phyloP scores from a whole-genome alignment of 192 early-diverging fungal species.

The Entomortierella beljakovae region DNA sequence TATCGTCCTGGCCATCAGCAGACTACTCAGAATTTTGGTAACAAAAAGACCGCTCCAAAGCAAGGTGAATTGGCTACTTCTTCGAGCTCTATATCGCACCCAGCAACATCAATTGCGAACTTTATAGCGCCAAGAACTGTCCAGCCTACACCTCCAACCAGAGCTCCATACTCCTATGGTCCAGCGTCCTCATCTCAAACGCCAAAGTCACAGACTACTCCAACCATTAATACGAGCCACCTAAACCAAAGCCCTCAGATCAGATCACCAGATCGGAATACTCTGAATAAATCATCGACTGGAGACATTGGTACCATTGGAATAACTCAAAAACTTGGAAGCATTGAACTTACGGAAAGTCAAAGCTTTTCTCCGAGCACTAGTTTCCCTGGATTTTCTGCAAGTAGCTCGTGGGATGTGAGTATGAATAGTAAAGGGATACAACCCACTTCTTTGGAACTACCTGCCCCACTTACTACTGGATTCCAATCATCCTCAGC shows the following conservation, averaged over 20 bases:
- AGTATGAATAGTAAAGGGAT: conserved; percentile 19
- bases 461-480: conserved; percentile 20
- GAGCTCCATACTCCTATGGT: conserved; percentile 43
- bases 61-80: conserved; percentile 20
- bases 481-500: conserved; percentile 33
- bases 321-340: conserved; percentile 30
- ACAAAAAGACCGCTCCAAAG: conserved; percentile 20
- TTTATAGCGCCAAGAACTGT: conserved; percentile 41
- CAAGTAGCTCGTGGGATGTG: conserved; percentile 32
- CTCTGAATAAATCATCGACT: conserved; percentile 1
- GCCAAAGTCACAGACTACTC: conserved; percentile 9
- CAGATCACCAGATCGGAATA: conserved; percentile 7
- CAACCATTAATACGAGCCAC: conserved; percentile 14
- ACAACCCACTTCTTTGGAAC: conserved; percentile 17
- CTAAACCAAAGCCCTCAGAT: neutral
- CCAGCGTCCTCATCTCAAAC: conserved; percentile 16
- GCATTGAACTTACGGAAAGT: conserved; percentile 22
- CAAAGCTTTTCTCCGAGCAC: conserved; percentile 22
- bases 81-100: conserved; percentile 28
- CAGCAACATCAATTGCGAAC: conserved; percentile 31
- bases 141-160: conserved; percentile 28
- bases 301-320: conserved; percentile 13
- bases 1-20: neutral
- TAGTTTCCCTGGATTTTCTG: conserved; percentile 28
- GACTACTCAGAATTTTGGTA: neutral